Percentiles rank a stretch among this genome's conserved stretches.
Conservation (phyloP, 1,284 basidiomycete species). For the Rhodotorula mucilaginosa region DNA sequence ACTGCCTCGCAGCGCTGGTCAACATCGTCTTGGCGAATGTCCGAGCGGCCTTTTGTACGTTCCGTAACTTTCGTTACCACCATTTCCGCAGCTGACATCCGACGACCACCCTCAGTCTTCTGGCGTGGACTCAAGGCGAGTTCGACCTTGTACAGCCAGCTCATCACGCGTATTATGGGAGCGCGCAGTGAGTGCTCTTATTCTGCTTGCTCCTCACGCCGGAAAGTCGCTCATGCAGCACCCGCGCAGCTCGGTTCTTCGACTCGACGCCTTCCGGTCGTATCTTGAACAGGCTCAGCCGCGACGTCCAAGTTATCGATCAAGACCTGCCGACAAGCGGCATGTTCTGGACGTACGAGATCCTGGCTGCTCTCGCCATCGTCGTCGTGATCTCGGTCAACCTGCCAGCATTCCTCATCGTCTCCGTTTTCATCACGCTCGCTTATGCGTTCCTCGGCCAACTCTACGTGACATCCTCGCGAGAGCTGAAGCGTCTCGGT, state of each 20-base stretch:
- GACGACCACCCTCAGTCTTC: conserved; percentile 13
- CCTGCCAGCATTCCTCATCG: conserved; percentile 49
- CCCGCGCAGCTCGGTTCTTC: conserved; percentile 40
- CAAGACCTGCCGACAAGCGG: conserved; percentile 49
- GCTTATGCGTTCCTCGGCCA: conserved; percentile 43
- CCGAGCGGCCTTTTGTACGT: conserved; percentile 33
- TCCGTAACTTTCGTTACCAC: background rate
- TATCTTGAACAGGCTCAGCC: conserved; percentile 54
- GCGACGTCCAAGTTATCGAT: conserved; percentile 53
- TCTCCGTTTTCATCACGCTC: conserved; percentile 50
- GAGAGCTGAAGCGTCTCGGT: conserved; percentile 51
- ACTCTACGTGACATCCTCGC: conserved; percentile 53
- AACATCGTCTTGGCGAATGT: conserved; percentile 29
- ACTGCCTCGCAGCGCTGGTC: conserved; percentile 33
- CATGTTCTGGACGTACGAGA: conserved; percentile 47
- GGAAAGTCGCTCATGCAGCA: background rate
- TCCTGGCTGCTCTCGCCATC: conserved; percentile 36
- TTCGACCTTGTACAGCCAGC: conserved; percentile 29
- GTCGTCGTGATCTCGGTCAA: conserved; percentile 43
- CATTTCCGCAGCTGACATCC: background rate
- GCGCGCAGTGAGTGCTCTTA: conserved; percentile 32
- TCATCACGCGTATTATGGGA: conserved; percentile 38
- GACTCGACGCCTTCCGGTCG: conserved; percentile 50
- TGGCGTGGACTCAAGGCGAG: conserved; percentile 39
- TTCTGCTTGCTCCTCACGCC: background rate